Conservation (phyloP, 805 yeast genomes). For the Kuraishia molischiana region DNA sequence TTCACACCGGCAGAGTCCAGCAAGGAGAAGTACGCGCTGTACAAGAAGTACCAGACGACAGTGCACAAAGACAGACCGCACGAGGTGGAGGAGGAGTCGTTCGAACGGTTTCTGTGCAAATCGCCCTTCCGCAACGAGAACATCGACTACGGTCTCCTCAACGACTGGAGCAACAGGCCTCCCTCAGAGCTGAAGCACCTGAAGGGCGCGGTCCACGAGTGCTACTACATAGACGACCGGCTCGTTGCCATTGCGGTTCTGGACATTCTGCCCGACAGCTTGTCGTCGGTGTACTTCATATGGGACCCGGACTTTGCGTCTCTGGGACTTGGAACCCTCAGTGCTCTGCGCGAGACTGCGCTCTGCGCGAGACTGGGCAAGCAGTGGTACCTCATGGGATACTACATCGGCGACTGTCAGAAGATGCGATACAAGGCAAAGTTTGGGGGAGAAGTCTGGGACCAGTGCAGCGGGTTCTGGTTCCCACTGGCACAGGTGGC, state of each 20-base stretch:
- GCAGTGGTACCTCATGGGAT: slow-evolving; percentile 69
- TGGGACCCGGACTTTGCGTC: slow-evolving; percentile 77
- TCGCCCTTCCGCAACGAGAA: slow-evolving; percentile 40
- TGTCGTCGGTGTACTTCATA: slow-evolving; percentile 80
- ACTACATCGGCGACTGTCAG: slow-evolving; percentile 65
- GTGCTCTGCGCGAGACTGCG: slow-evolving; percentile 63
- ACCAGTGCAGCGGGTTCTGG: slow-evolving; percentile 37
- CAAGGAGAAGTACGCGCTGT: slow-evolving; percentile 52
- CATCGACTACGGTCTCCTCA: slow-evolving; percentile 28
- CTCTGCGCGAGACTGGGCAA: slow-evolving; percentile 36
- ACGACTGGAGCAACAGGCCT: slow-evolving; percentile 25
- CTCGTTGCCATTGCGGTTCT: slow-evolving; percentile 69
- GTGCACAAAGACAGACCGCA: slow-evolving; percentile 56
- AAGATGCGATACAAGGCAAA: slow-evolving; percentile 78
- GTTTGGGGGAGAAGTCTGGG: slow-evolving; percentile 69
- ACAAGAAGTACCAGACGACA: slow-evolving; percentile 54
- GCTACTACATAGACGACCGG: slow-evolving; percentile 54
- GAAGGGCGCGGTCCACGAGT: slow-evolving; percentile 68
- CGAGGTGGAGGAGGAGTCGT: slow-evolving; percentile 35
- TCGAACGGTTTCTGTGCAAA: slow-evolving; percentile 59
- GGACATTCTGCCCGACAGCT: slow-evolving; percentile 65
- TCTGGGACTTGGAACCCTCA: slow-evolving; percentile 66
- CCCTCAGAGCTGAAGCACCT: slow-evolving; percentile 7
- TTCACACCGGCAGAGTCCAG: slow-evolving; percentile 45
- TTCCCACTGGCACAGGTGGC: slow-evolving; percentile 25